Evolutionary conservation across 1,139 yeast species (phyloP).

Genomic region (Maudiozyma humilis): DNA sequence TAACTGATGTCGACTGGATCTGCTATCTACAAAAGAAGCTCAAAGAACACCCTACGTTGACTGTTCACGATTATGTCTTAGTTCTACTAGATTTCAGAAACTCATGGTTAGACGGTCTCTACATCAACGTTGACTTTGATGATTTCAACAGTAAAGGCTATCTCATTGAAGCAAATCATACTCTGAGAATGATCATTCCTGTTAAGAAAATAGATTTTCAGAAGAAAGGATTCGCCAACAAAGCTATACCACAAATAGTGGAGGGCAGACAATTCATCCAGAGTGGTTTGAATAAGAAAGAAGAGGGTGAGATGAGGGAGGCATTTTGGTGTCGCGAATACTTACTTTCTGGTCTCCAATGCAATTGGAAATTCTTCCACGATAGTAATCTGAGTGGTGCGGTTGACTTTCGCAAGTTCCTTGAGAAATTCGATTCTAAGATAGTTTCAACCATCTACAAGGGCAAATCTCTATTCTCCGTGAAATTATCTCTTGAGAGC

Average conservation of each 20-base stretch:
- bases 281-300: constrained; percentile 47
- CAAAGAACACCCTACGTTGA: constrained; percentile 5
- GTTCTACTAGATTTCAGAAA: constrained; percentile 29
- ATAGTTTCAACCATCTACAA: constrained; percentile 21
- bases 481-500: constrained; percentile 14
- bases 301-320: constrained; percentile 44
- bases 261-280: constrained; percentile 67
- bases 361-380: constrained; percentile 46
- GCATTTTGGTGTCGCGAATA: constrained; percentile 75
- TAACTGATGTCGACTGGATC: constrained; percentile 20
- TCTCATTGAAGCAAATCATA: constrained; percentile 33
- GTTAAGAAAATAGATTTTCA: constrained; percentile 40
- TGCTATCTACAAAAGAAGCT: constrained; percentile 12
- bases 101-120: constrained; percentile 27
- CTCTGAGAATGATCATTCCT: constrained; percentile 63
- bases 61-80: constrained; percentile 19
- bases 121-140: constrained; percentile 18
- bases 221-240: constrained; percentile 36
- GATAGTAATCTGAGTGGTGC: constrained; percentile 15
- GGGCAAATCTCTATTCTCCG: constrained; percentile 16
- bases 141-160: constrained; percentile 19
- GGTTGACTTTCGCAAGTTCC: constrained; percentile 24
- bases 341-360: constrained; percentile 50
- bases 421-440: constrained; percentile 21
- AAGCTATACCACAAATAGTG: constrained; percentile 64